Evolutionary conservation across 768 basidiomycete genomes (phyloP), one percentile per base, ranked within the genome.

Genomic region (Melanogaster broomeanus): DNA sequence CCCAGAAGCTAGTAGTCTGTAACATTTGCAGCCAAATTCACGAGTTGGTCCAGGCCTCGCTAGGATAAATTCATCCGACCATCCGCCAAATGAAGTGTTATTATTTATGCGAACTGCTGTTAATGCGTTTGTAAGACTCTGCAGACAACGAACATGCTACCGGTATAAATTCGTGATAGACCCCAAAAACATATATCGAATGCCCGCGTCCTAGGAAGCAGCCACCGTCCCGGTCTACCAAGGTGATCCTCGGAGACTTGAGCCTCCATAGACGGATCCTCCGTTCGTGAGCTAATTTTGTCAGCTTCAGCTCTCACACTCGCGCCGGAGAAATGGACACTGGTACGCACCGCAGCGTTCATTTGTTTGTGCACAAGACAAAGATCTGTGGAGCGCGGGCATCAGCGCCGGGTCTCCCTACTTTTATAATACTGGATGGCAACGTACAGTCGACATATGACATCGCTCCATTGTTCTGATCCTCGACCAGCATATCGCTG

Each of bases 401-500:
- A 52, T 48, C 43, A 48, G 44, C 42, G 10, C 45, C 18, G 30
- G 12, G 33, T 40, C 28, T 33, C n/a, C 16, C 10, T 33, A 18
- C 25, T 28, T 30, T 22, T 30, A 42, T 45, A 35, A 47, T 45
- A 42, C 33, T 19, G 39, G 42, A 49, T 34, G 19, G 39, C 41
- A 6, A 77, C 85, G 57, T 61, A 96, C 93, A 94, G 66, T 97
- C 93, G 6, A 86, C 70, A 71, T 96, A 97, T 1, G 90, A 87
- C 84, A 95, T 81, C 0, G 87, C 88, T n/a, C 90, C 94, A 61
- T 96, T 97, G 64, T 99, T 99, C 67, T 88, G 83, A 70, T 99
- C 97, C 74, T 99, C 97, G 22, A 97, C 85, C 12, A 99, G 78
- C 90, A 97, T 90, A 72, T 99, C 97, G 57, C 89, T 90, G 62